Evolutionary conservation across 306 rosid genomes (phyloP), one percentile per base, ranked within the genome.

Genomic region (Herpetospermum pedunculosum): DNA sequence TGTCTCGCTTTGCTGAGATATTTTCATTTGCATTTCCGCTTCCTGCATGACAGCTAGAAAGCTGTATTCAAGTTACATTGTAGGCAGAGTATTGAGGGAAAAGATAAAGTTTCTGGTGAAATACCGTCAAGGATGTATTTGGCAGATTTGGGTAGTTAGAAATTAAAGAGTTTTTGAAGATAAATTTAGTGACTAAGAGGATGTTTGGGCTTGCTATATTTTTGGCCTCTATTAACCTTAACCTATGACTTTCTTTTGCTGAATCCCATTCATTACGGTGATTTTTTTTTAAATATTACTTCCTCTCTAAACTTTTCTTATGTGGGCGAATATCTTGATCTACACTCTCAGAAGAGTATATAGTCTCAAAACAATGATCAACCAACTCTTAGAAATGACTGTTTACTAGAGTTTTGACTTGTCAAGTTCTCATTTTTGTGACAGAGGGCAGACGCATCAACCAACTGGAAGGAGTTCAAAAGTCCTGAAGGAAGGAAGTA

Each of bases 401-500:
- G 8, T 53, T 32, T 75, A 62, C 76, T 64, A 70, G 58, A 76
- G 77, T 69, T 69, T 80, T 41, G 3, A 76, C 86, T 82, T 19
- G 80, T 81, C 74, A 60, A 72, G 62, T 71, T 83, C 58, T 85
- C 77, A 54, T 77, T 71, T 12, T 78, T 85, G 77, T 78, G 64
- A 72, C 88, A 92, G 98, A 92, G 91, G 83, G 97, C 85, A 19
- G 98, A 92, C 79, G 93, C 97, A 82, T 85, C 97, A 76, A 92
- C 97, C 62, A 87, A 90, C 81, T 92, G 98, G 98, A 90, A 92
- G 81, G 98, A 92, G 80, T 88, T 78, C 84, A 75, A 83, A 5
- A 90, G 97, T 82, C 97, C 97, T 47, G 96, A 92, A 74, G 96
- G 98, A 77, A 87, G 90, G 79, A 92, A 92, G 96, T 92, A 75